Base-by-base conservation (phyloP, 2,329 filamentous ascomycete genomes). In the Daldinia sp. region DNA sequence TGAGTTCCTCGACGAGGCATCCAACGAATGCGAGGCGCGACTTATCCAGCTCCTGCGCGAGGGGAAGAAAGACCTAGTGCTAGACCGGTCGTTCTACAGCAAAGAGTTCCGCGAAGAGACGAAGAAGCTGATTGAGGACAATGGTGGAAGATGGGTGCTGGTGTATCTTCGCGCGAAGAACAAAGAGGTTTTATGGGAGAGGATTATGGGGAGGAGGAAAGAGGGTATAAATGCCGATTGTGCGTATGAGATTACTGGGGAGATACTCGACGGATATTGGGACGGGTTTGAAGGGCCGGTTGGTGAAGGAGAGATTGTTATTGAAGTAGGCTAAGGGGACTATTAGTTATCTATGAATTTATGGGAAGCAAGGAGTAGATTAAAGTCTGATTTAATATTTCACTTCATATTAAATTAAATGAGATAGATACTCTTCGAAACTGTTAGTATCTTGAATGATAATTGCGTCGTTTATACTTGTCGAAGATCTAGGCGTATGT, bases 61-160 rank as follows among this genome's bases (percentile, higher is more conserved):
- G 6, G 65, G 69, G 1, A 37, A 60, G 1, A 69, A 48, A 4
- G 74, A 79, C 46, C 63, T 78, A n/a, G 69, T 79, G 1, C 58
- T 79, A 6, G 79, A 80, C 44, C 63, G 77, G 1, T 76, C 78
- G 0, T 77, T 79, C 62, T 80, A 75, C 48, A 73, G 72, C 44
- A 76, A 72, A 60, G 70, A 72, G 6, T 78, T 80, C 42, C 66
- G 79, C 6, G 75, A 78, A 15, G 72, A 78, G 46, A 78, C 75
- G 44, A 78, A 76, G 63, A 23, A 26, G 1, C 30, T 77, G 0
- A 66, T 78, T 6, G 72, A 78, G 44, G 18, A 51, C 0, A 61
- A 73, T 4, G 76, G 74, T 7, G 78, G 68, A 1, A 71, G 76
- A 37, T 78, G 74, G 75, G 75, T 80, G 1, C 61, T 80, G 4